Conservation (phyloP, 345 rosid species). For the Durio zibethinus region DNA sequence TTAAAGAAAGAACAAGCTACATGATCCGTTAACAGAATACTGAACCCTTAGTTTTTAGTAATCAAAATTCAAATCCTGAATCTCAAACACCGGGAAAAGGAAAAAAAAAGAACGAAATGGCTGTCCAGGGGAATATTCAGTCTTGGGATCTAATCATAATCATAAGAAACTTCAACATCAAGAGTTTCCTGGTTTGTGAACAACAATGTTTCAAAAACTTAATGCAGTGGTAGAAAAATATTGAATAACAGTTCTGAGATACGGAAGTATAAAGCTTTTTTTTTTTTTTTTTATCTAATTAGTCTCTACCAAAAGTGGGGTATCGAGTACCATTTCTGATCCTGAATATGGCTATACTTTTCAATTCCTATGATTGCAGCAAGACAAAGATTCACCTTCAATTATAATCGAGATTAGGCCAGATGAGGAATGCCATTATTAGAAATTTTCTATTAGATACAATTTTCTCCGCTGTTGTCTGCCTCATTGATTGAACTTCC, state of each 20-base stretch:
- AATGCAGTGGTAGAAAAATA: background rate
- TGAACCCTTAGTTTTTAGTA: too few species aligned
- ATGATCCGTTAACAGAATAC: too few species aligned
- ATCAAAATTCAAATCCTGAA: too few species aligned
- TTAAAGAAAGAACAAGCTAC: too few species aligned
- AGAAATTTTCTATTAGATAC: background rate
- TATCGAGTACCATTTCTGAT: background rate
- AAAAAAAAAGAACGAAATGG: too few species aligned
- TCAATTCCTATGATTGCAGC: conserved; percentile 4
- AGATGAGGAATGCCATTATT: background rate
- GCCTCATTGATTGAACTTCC: background rate
- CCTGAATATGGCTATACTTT: background rate
- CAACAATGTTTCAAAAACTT: background rate
- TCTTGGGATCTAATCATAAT: background rate
- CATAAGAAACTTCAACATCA: background rate
- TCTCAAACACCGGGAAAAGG: too few species aligned
- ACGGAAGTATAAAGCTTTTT: background rate
- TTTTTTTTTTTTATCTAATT: background rate
- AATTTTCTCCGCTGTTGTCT: background rate
- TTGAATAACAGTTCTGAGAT: background rate
- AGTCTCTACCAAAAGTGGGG: background rate
- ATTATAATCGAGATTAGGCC: background rate
- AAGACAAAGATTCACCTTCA: background rate
- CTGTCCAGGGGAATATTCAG: background rate
- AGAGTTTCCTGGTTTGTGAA: background rate